Percentiles rank a stretch among this genome's conserved stretches.
Conservation (phyloP, 106 monocot species). For the Dioscorea alata region DNA sequence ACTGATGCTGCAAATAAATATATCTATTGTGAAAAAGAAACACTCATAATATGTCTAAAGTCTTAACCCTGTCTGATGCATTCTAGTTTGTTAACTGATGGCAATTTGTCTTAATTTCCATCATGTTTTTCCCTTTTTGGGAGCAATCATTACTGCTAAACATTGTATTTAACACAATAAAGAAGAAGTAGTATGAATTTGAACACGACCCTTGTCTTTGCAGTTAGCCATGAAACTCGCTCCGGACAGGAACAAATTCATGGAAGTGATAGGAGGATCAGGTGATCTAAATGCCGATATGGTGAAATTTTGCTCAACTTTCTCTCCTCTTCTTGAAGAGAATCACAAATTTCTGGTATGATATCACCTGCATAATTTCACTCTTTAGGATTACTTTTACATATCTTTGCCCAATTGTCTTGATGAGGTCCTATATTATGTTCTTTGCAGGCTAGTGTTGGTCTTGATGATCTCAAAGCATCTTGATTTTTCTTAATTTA, state of each 20-base stretch:
- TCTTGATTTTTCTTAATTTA: conserved; percentile 32
- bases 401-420: background rate
- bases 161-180: too few relatives aligned
- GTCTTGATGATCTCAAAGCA: conserved; percentile 83
- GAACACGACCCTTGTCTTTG: too few relatives aligned
- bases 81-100: too few relatives aligned
- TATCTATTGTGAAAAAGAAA: too few relatives aligned
- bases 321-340: conserved; percentile 64
- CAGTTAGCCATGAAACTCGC: conserved; percentile 95
- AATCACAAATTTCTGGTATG: conserved; percentile 89
- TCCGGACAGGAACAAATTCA: conserved; percentile 97
- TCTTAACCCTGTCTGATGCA: too few relatives aligned
- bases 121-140: background rate
- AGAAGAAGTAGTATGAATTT: too few relatives aligned
- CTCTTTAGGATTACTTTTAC: background rate
- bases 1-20: too few relatives aligned
- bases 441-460: conserved; percentile 73
- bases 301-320: conserved; percentile 64
- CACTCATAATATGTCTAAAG: too few relatives aligned
- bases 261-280: conserved; percentile 78
- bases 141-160: background rate
- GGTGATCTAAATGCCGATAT: conserved; percentile 86
- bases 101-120: background rate
- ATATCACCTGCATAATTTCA: background rate
- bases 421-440: background rate